A percentile compares a stretch with the other conserved stretches of the same genome.
Evolutionary conservation across 176 grass and related monocot genomes (phyloP).

Genomic region (Cocos nucifera): DNA sequence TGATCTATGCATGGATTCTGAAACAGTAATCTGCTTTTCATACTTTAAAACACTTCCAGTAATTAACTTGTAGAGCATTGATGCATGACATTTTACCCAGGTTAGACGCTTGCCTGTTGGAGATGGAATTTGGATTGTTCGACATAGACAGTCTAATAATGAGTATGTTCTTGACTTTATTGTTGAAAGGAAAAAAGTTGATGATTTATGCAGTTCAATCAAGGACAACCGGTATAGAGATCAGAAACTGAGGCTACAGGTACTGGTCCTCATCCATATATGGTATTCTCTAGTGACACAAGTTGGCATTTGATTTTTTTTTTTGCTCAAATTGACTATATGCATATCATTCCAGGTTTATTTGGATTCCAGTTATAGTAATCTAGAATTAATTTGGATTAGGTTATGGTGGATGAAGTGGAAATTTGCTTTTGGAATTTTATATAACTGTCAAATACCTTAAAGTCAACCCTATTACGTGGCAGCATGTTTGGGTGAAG

Average conservation of each 20-base stretch:
- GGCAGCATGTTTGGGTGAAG: too few species aligned
- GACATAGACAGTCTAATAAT: conserved; percentile 31
- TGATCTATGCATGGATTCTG: too few species aligned
- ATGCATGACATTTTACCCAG: conserved; percentile 16
- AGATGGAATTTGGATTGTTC: conserved; percentile 81
- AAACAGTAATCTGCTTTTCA: too few species aligned
- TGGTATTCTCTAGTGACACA: too few species aligned
- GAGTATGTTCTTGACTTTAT: conserved; percentile 94
- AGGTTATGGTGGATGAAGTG: too few species aligned
- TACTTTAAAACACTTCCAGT: too few species aligned
- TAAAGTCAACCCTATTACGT: too few species aligned
- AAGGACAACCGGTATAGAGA: conserved; percentile 80
- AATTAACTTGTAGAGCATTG: too few species aligned
- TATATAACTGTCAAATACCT: too few species aligned
- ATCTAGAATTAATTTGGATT: too few species aligned
- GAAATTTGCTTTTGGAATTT: too few species aligned
- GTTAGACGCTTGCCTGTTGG: conserved; percentile 69
- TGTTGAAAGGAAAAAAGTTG: conserved; percentile 83
- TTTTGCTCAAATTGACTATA: background rate
- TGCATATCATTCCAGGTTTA: background rate
- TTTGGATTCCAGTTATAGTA: too few species aligned
- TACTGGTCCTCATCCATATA: conserved; percentile 15
- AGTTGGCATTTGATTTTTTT: background rate
- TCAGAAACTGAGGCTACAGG: conserved; percentile 88
- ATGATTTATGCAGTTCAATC: conserved; percentile 62